Percentiles rank a stretch among this genome's conserved stretches.
Conservation (phyloP, 2,329 filamentous ascomycete species). For the Ophiocordyceps robertsii region DNA sequence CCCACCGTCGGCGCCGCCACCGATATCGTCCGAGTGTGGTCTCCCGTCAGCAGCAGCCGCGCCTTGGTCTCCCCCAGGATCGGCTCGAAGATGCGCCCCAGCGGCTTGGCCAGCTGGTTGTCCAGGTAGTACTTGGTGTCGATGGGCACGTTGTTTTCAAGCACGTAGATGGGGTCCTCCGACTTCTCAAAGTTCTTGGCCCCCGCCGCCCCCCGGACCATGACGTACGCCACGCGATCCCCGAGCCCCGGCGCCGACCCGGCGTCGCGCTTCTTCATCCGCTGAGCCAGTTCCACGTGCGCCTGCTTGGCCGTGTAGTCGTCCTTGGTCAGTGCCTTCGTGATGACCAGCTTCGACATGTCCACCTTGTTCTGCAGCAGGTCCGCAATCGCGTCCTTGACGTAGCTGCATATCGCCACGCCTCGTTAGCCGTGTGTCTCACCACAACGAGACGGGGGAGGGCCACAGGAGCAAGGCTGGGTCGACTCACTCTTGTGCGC, state of each 20-base stretch:
- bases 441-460: too few relatives aligned
- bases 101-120: conserved; percentile 91
- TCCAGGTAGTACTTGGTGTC: conserved; percentile 98
- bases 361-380: conserved; percentile 95
- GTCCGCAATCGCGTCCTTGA: conserved; percentile 91
- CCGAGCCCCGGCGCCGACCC: conserved; percentile 87
- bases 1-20: conserved; percentile 85
- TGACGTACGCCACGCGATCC: conserved; percentile 96
- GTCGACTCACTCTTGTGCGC: conserved; percentile 73
- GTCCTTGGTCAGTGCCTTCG: conserved; percentile 84
- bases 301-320: conserved; percentile 89
- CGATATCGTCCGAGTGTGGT: conserved; percentile 87
- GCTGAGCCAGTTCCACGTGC: conserved; percentile 85
- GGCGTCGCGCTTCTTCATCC: conserved; percentile 94
- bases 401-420: conserved; percentile 52
- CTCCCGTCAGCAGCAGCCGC: conserved; percentile 72
- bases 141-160: conserved; percentile 95
- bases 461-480: neutral
- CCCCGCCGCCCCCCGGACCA: conserved; percentile 79
- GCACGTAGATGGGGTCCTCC: conserved; percentile 91
- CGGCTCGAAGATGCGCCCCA: conserved; percentile 92
- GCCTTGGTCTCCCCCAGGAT: conserved; percentile 92
- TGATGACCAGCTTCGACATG: conserved; percentile 98
- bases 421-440: conserved; percentile 18
- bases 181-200: conserved; percentile 95